Conservation (phyloP, 2,329 filamentous ascomycete genomes). For the Aspergillaceae sp. region DNA sequence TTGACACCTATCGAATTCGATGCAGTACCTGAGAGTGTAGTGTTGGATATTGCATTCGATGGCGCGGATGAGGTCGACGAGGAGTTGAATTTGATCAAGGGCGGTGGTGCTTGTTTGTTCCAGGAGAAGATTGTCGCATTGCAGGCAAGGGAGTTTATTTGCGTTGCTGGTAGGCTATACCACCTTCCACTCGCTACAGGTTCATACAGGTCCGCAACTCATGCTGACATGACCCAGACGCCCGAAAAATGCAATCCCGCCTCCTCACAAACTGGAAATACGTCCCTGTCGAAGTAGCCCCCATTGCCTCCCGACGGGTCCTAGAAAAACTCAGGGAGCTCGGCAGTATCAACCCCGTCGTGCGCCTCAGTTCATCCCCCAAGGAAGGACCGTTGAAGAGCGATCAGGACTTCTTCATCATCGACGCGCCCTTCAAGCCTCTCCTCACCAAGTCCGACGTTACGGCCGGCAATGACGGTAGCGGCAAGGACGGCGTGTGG, state of each 20-base stretch:
- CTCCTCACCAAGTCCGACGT: slow-evolving; percentile 58
- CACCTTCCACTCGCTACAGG: too few species aligned
- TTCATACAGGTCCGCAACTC: too few species aligned
- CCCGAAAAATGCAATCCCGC: slow-evolving; percentile 73
- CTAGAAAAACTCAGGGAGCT: slow-evolving; percentile 62
- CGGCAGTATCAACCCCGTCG: slow-evolving; percentile 60
- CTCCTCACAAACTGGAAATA: slow-evolving; percentile 69
- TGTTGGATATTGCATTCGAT: slow-evolving; percentile 87
- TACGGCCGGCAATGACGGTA: slow-evolving; percentile 39
- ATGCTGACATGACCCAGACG: slow-evolving; percentile 51
- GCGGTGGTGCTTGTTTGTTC: slow-evolving; percentile 92
- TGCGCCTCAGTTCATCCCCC: slow-evolving; percentile 63
- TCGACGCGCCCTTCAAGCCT: slow-evolving; percentile 80
- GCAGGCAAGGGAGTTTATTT: slow-evolving; percentile 74
- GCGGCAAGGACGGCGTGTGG: slow-evolving; percentile 62
- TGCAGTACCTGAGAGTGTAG: slow-evolving; percentile 53
- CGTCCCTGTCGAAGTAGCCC: slow-evolving; percentile 90
- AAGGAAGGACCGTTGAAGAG: slow-evolving; percentile 80
- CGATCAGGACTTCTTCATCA: slow-evolving; percentile 79
- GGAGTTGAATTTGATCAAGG: slow-evolving; percentile 94
- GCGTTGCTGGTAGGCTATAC: slow-evolving; percentile 59
- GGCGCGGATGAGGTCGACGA: slow-evolving; percentile 95
- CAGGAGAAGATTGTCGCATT: slow-evolving; percentile 95
- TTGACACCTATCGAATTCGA: slow-evolving; percentile 71
- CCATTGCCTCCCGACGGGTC: slow-evolving; percentile 70